Conservation (phyloP, 352 stramenopile species). For the Pythium folliculosum region DNA sequence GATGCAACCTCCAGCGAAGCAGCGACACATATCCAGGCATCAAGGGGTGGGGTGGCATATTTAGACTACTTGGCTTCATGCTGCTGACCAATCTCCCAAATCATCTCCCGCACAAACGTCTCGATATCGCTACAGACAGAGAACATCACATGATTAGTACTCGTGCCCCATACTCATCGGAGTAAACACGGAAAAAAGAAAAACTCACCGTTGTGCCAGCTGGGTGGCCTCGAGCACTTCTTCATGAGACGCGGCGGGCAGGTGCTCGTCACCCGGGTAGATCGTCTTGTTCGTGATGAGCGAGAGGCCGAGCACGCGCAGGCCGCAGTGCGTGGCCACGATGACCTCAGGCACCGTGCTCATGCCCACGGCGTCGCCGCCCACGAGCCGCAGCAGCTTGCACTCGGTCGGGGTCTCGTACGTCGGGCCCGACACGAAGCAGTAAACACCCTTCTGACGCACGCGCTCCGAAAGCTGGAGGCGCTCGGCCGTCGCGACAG, state of each 20-base stretch:
- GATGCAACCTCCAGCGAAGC: neutral
- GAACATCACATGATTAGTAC: conserved; percentile 21
- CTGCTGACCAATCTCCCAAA: conserved; percentile 45
- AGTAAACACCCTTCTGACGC: conserved; percentile 90
- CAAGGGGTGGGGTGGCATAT: neutral
- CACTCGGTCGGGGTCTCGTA: conserved; percentile 97
- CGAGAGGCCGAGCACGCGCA: conserved; percentile 95
- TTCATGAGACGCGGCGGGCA: conserved; percentile 86
- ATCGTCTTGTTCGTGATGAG: conserved; percentile 96
- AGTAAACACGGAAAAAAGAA: neutral
- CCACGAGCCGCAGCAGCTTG: conserved; percentile 90
- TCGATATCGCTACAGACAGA: conserved; percentile 43
- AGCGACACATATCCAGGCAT: neutral
- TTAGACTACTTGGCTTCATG: conserved; percentile 29
- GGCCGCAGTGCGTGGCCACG: conserved; percentile 93
- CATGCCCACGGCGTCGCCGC: conserved; percentile 95
- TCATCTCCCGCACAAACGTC: conserved; percentile 49
- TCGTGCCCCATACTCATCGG: neutral
- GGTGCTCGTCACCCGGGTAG: conserved; percentile 77
- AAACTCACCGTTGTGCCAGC: conserved; percentile 48
- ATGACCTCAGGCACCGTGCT: conserved; percentile 96
- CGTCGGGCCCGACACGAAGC: conserved; percentile 95
- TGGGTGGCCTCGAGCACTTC: conserved; percentile 93
- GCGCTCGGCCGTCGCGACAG: conserved; percentile 74
- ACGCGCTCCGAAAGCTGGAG: conserved; percentile 86